These are phyloP conservation scores for Fusarium multiceps DNA, from an alignment of 2,329 filamentous ascomycete genomes.

Conservation along the genomic window DNA sequence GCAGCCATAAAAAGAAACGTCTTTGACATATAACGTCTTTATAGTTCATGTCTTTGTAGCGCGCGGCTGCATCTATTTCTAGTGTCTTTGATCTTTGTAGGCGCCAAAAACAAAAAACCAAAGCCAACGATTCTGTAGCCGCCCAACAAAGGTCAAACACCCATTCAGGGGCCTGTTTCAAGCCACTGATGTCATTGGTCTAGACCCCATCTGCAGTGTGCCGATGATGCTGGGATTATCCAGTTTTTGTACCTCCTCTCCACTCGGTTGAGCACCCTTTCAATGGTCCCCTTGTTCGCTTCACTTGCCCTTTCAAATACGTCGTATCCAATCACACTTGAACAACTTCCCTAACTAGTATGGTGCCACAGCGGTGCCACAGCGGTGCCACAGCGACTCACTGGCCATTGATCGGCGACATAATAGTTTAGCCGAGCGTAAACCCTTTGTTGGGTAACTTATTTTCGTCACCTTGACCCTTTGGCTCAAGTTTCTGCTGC, in stretches of 20 bases:
- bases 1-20: not conserved
- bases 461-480: not conserved
- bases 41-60: not conserved
- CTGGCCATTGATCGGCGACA: not conserved
- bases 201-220: not conserved
- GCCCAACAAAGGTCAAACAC: not conserved
- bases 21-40: not conserved
- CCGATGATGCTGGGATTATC: not conserved
- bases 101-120: not conserved
- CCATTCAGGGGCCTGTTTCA: not conserved
- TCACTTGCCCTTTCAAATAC: not conserved
- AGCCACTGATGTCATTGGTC: not conserved
- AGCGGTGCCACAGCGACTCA: not conserved
- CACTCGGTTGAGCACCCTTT: not conserved
- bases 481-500: not conserved
- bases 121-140: not conserved
- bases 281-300: not conserved
- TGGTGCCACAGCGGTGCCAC: not conserved
- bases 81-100: not conserved
- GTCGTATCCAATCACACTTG: not conserved
- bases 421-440: not conserved
- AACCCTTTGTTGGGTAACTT: not conserved
- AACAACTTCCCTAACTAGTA: not conserved
- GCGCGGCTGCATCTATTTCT: not conserved
- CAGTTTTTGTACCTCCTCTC: not conserved